These are phyloP conservation scores for Chalara sp. DNA, from an alignment of 2,329 filamentous ascomycete genomes.

Conservation along the genomic window DNA sequence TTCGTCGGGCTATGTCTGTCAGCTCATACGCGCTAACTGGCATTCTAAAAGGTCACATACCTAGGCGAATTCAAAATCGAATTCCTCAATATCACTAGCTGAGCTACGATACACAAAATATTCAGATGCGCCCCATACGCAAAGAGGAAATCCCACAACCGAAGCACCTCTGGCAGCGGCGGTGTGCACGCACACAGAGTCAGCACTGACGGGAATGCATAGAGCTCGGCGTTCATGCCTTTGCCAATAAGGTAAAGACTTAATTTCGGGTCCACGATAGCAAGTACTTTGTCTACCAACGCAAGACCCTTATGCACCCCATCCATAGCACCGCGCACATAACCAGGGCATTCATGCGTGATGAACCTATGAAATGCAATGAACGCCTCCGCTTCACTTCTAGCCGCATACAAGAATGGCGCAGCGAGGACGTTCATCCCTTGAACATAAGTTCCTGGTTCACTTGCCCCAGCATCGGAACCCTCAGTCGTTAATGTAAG, in stretches of 20 bases:
- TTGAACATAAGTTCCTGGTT: conserved; percentile 87
- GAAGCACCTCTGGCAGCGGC: conserved; percentile 84
- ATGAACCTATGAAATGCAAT: conserved; percentile 84
- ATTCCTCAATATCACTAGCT: conserved; percentile 81
- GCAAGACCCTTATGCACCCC: conserved; percentile 89
- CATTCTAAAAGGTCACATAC: conserved; percentile 39
- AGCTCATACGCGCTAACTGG: background rate
- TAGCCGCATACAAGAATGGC: conserved; percentile 89
- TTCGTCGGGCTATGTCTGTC: conserved; percentile 71
- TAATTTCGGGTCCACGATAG: conserved; percentile 85
- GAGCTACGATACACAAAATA: conserved; percentile 91
- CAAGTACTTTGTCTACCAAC: conserved; percentile 84
- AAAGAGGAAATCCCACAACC: conserved; percentile 95
- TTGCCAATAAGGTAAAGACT: conserved; percentile 79
- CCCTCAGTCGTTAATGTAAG: conserved; percentile 57
- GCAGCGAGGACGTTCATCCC: conserved; percentile 98
- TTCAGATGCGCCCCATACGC: conserved; percentile 94
- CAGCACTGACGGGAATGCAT: conserved; percentile 90
- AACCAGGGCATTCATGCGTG: conserved; percentile 82
- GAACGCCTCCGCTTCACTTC: conserved; percentile 92
- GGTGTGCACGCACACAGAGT: conserved; percentile 95
- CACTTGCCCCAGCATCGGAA: conserved; percentile 51
- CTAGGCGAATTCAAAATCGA: conserved; percentile 77
- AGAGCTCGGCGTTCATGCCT: conserved; percentile 86
- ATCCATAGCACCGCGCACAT: conserved; percentile 94